These are phyloP conservation scores for Pichia deserticola DNA, from an alignment of 805 yeast species.

Conservation along the genomic window DNA sequence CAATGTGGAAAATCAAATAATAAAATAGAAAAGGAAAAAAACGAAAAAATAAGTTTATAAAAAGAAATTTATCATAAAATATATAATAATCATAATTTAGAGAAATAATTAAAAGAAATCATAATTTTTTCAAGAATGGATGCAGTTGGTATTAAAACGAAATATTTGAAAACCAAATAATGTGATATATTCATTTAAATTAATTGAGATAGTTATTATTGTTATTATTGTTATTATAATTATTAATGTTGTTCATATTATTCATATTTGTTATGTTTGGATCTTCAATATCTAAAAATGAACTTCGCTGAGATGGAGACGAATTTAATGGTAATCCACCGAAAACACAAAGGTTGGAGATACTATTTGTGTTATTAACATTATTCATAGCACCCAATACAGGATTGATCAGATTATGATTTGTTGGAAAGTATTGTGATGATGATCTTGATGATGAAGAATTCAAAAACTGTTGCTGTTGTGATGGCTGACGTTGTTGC, in stretches of 20 bases:
- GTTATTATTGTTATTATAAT: no score
- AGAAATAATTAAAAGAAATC: no score
- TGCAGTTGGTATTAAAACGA: neutral
- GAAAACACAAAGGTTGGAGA: neutral
- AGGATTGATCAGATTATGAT: constrained; percentile 4
- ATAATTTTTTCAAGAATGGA: no score
- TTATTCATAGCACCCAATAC: constrained; percentile 6
- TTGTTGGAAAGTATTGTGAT: neutral
- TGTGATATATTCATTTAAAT: neutral
- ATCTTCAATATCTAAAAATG: neutral
- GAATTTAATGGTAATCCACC: neutral
- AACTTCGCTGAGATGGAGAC: neutral
- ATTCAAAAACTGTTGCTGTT: neutral
- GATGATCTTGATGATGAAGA: constrained; percentile 1
- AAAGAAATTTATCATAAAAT: no score
- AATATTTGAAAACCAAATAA: neutral
- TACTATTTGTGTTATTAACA: neutral
- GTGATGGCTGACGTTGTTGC: neutral
- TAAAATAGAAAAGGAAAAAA: no score
- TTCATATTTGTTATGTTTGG: neutral
- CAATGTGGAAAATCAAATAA: no score
- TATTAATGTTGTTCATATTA: no score
- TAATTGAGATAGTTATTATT: no score
- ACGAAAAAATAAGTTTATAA: no score
- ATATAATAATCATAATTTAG: no score